phyloP scores from a whole-genome alignment of 176 grass and related monocot genomes.

The Carex parvula region DNA sequence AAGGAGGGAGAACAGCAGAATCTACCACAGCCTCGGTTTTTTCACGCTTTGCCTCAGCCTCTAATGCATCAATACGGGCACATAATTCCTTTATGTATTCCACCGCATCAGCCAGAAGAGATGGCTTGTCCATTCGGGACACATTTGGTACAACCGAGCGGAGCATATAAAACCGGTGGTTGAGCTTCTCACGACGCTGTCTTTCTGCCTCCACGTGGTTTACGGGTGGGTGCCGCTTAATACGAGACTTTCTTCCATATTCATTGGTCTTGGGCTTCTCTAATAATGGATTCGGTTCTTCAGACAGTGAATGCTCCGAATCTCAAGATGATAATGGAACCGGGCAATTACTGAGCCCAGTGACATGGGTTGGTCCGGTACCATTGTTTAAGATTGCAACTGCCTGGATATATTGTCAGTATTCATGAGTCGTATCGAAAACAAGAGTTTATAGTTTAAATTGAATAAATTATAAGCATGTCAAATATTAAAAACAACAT shows the following conservation, averaged over 20 bases:
- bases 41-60: too few species aligned
- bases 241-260: slow-evolving; percentile 35
- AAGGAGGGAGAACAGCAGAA: too few species aligned
- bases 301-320: slow-evolving; percentile 25
- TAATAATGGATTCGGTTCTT: neutral
- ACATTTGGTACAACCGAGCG: too few species aligned
- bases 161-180: too few species aligned
- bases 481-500: too few species aligned
- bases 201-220: slow-evolving; percentile 81
- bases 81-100: too few species aligned
- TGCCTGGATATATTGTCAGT: neutral
- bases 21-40: too few species aligned
- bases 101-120: too few species aligned
- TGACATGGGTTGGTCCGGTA: neutral
- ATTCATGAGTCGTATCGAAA: neutral
- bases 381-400: neutral
- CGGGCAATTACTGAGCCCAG: too few species aligned
- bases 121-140: too few species aligned
- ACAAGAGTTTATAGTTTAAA: neutral
- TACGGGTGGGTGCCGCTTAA: slow-evolving; percentile 21
- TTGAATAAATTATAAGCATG: neutral
- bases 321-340: slow-evolving; percentile 9
- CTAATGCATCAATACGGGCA: too few species aligned
- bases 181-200: slow-evolving; percentile 71
- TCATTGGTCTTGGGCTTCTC: slow-evolving; percentile 29